Evolutionary conservation across 129 eudicot species (phyloP), one percentile per base, ranked within the genome.

Genomic region (Flaveria ramosissima): DNA sequence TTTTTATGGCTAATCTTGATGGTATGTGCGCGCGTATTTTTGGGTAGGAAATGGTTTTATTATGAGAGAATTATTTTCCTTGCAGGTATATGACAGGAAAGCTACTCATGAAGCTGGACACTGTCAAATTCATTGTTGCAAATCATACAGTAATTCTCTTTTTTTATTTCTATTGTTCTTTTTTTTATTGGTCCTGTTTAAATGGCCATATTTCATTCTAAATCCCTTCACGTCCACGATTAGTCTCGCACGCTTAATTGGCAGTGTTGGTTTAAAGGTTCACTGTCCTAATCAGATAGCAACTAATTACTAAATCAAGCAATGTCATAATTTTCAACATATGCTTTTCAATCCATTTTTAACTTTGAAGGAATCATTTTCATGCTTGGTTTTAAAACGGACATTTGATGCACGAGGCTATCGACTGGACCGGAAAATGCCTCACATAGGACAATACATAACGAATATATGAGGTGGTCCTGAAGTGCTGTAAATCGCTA

Each of bases 81-180:
- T 84, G 83, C 86, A 94, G 98, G 68, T 94, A 89, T 86, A 89
- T 91, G 93, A 91, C 94, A 19, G 98, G 98, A 70, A 94, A 91
- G 78, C 88, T 91, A 80, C 96, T 91, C 46, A 82, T 94, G 86
- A 94, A 91, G 86, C 83, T 94, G 89, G 98, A 94, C 72, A 87
- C 97, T 14, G 85, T 91, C 78, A 91, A 91, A 74, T 91, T 94
- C 82, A 89, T 94, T 23, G 81, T 94, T 77, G 88, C 93, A 20
- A 71, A 94, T 82, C 98, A 91, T 84, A 94, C 96, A 43, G 98
- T 94, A 89, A 84, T 82, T 74, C 47, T 70, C 26, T 48, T 21
- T 65, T 47, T 41, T 12, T 63, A 26, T 23, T 12, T 59, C 19
- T 69, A 56, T 47, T 30, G 45, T 55, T 64, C 36, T 83, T 42